These are phyloP conservation scores for Thuja plicata DNA, from an alignment of 83 land plant genomes.

Conservation along the genomic window DNA sequence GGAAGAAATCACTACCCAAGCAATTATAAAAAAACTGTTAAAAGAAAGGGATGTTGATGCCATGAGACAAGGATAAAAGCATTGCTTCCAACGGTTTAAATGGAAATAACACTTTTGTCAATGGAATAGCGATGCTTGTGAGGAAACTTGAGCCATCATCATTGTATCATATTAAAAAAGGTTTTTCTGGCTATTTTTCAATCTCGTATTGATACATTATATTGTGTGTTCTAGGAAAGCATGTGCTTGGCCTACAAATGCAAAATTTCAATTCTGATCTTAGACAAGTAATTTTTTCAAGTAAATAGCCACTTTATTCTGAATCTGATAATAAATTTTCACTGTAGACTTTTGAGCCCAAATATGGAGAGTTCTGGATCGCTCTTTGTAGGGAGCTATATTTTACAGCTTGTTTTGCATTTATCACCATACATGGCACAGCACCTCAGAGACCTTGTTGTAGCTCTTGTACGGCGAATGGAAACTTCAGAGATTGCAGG, in stretches of 20 bases:
- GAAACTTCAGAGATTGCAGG: conserved; percentile 67
- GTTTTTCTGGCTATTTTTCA: neutral
- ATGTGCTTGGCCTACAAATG: neutral
- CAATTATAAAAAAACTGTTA: neutral
- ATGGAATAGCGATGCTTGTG: neutral
- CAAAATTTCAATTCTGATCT: neutral
- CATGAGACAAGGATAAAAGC: neutral
- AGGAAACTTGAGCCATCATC: neutral
- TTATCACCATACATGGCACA: conserved; percentile 78
- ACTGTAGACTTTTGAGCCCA: conserved; percentile 86
- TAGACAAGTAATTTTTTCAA: neutral
- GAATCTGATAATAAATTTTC: neutral
- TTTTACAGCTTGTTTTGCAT: conserved; percentile 82
- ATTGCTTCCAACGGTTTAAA: neutral
- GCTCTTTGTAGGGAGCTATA: conserved; percentile 82
- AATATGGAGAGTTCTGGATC: conserved; percentile 85
- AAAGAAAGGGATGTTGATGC: neutral
- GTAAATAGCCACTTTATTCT: neutral
- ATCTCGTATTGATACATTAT: neutral
- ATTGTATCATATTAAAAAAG: neutral
- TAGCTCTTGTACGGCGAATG: conserved; percentile 84
- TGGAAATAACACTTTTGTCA: neutral
- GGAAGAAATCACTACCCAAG: neutral
- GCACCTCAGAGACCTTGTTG: conserved; percentile 73
- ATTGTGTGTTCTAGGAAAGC: neutral